These are phyloP conservation scores for Coniochaeta prunicola DNA, from an alignment of 2,329 filamentous ascomycete species.

Conservation along the genomic window DNA sequence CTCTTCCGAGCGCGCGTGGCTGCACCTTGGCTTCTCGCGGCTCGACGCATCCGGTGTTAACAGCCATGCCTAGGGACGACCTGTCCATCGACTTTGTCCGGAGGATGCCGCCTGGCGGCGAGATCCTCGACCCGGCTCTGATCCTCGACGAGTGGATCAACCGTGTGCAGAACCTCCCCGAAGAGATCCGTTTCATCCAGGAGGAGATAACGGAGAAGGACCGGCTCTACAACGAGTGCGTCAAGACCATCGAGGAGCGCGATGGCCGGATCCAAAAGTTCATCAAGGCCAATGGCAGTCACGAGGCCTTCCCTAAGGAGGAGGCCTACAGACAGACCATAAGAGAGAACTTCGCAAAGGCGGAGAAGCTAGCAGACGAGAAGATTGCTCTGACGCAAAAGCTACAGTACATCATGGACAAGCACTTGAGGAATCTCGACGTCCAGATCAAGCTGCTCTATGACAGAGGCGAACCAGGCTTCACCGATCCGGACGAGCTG, in stretches of 20 bases:
- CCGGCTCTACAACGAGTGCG: slow-evolving; percentile 60
- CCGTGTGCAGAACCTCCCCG: slow-evolving; percentile 69
- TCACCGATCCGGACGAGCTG: slow-evolving; percentile 54
- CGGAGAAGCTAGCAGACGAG: slow-evolving; percentile 65
- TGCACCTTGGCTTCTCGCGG: slow-evolving; percentile 1
- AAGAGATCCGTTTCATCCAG: slow-evolving; percentile 75
- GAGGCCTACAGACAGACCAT: slow-evolving; percentile 59
- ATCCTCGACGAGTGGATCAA: slow-evolving; percentile 76
- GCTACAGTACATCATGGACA: slow-evolving; percentile 51
- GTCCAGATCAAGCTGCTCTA: slow-evolving; percentile 54
- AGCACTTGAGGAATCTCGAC: slow-evolving; percentile 57
- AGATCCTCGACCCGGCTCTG: slow-evolving; percentile 56
- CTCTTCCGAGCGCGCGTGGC: not conserved
- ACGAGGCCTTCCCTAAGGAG: slow-evolving; percentile 69
- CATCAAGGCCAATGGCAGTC: slow-evolving; percentile 69
- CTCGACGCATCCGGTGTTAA: slow-evolving; percentile 34
- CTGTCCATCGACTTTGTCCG: slow-evolving; percentile 63
- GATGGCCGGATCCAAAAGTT: slow-evolving; percentile 74
- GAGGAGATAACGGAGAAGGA: slow-evolving; percentile 81
- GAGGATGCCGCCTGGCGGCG: slow-evolving; percentile 51
- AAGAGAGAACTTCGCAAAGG: slow-evolving; percentile 58
- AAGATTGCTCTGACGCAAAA: slow-evolving; percentile 66
- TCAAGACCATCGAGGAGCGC: slow-evolving; percentile 61
- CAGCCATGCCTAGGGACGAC: slow-evolving; percentile 67
- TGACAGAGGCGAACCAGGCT: slow-evolving; percentile 54